Conservation (phyloP, 2,329 filamentous ascomycete species). For the Epichloe sylvatica region DNA sequence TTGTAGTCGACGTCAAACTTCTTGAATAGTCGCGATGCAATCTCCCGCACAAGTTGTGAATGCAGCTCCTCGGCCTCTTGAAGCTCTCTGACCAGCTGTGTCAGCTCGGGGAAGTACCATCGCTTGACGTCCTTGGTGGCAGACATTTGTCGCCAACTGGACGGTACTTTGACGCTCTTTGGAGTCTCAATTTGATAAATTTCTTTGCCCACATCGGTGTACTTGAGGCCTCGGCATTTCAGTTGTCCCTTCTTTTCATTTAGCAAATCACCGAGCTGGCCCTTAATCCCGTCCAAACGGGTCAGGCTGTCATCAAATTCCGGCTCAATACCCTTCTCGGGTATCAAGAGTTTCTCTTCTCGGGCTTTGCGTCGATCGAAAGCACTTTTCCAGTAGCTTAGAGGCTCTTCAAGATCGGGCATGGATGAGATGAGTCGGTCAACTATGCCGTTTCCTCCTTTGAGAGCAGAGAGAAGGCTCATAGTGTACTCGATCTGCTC, state of each 20-base stretch:
- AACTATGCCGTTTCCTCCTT: slow-evolving; percentile 68
- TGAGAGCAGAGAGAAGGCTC: slow-evolving; percentile 58
- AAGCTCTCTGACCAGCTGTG: slow-evolving; percentile 66
- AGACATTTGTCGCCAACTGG: slow-evolving; percentile 91
- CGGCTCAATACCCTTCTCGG: slow-evolving; percentile 73
- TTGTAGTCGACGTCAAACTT: slow-evolving; percentile 81
- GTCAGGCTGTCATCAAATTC: slow-evolving; percentile 81
- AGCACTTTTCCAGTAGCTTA: slow-evolving; percentile 79
- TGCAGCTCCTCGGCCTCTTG: slow-evolving; percentile 94
- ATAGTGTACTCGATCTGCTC: slow-evolving; percentile 96
- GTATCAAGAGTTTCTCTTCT: slow-evolving; percentile 69
- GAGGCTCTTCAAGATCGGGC: slow-evolving; percentile 63
- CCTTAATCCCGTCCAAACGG: slow-evolving; percentile 60
- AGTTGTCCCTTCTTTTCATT: slow-evolving; percentile 58
- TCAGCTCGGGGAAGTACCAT: slow-evolving; percentile 81
- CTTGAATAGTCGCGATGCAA: slow-evolving; percentile 67
- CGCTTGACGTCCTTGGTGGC: slow-evolving; percentile 80
- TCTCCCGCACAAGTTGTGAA: slow-evolving; percentile 77
- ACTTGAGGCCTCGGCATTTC: slow-evolving; percentile 59
- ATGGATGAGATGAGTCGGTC: slow-evolving; percentile 71
- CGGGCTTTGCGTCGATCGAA: slow-evolving; percentile 74
- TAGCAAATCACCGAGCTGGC: slow-evolving; percentile 56
- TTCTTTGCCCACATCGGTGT: slow-evolving; percentile 83
- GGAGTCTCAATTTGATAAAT: slow-evolving; percentile 93
- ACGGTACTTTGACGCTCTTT: slow-evolving; percentile 71